These are phyloP conservation scores for Flaveria bidentis DNA, from an alignment of 129 eudicot species.

Conservation along the genomic window DNA sequence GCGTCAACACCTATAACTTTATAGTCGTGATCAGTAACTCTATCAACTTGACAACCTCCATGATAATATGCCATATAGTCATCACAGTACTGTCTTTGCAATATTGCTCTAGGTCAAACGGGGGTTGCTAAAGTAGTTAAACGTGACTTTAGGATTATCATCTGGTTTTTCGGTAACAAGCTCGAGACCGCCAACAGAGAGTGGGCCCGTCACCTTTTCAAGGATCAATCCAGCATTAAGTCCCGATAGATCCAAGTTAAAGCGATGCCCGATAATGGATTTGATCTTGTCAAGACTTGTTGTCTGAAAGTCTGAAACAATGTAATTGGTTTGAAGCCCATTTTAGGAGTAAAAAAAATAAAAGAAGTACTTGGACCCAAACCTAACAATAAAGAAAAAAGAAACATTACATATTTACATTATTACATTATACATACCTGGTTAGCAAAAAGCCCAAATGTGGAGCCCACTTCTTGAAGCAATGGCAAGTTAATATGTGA, in stretches of 20 bases:
- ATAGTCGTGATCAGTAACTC: conserved; percentile 63
- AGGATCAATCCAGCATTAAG: conserved; percentile 59
- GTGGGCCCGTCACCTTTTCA: conserved; percentile 68
- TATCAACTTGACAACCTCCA: conserved; percentile 82
- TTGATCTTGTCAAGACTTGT: conserved; percentile 9
- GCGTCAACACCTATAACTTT: conserved; percentile 57
- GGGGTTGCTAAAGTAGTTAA: conserved; percentile 68
- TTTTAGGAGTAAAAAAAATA: no score
- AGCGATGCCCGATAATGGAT: conserved; percentile 13
- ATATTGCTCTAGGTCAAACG: conserved; percentile 44
- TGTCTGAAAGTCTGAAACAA: conserved; percentile 35
- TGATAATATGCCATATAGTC: conserved; percentile 95
- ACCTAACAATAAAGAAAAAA: background rate
- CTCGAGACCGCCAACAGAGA: conserved; percentile 54
- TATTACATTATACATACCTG: conserved; percentile 42
- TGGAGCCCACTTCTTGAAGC: conserved; percentile 10
- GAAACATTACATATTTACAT: background rate
- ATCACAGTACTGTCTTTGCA: conserved; percentile 82
- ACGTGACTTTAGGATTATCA: conserved; percentile 69
- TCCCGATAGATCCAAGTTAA: conserved; percentile 22
- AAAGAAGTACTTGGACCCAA: no score
- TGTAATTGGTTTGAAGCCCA: no score
- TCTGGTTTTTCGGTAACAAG: conserved; percentile 52
- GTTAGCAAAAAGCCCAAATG: conserved; percentile 29
- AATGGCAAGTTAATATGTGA: conserved; percentile 29